Evolutionary conservation across 2,329 filamentous ascomycete species (phyloP), one percentile per base, ranked within the genome.

Genomic region (Fusarium nodosum): DNA sequence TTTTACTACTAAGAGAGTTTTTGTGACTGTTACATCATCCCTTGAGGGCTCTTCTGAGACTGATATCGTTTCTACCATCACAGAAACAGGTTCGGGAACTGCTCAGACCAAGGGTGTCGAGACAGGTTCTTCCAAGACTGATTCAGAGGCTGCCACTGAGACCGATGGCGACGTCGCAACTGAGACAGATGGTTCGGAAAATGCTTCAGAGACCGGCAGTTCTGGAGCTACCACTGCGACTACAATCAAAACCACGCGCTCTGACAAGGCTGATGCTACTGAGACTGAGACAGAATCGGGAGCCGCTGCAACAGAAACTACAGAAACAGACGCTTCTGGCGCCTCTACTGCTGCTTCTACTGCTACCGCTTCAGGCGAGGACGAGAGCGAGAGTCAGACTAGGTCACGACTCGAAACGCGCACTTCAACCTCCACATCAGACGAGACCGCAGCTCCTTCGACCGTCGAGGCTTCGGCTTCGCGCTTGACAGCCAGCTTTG

Each of bases 401-500:
- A 59, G 24, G 34, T 71, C 70, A 4, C 42, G 69, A 30, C 59
- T 74, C 22, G 56, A 64, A 51, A 74, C 72, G 30, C 72, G 68
- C 33, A 74, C 72, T 45, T 59, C 72, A 15, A 46, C 63, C 9
- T n/a, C 26, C 31, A 24, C 64, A 26, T 42, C 58, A 10, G 56
- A 42, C 13, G 58, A 50, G 11, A 66, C 69, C 3, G 48, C 71
- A 30, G 45, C 50, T n/a, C 66, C 69, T 44, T 59, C 64, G 4
- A 69, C 59, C 10, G 68, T 68, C 31, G 68, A 66, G 28, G 71
- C 67, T 53, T 59, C 65, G 7, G 73, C 69, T 4, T 66, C 73
- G 50, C 68, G 50, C n/a, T 41, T 74, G 47, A 66, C 61, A 7
- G 28, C 58, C 16, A 55, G 68, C 44, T 50, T 74, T 24, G 65